Evolutionary conservation across 805 yeast species (phyloP), one percentile per base, ranked within the genome.

Genomic region (Candida schatavii): DNA sequence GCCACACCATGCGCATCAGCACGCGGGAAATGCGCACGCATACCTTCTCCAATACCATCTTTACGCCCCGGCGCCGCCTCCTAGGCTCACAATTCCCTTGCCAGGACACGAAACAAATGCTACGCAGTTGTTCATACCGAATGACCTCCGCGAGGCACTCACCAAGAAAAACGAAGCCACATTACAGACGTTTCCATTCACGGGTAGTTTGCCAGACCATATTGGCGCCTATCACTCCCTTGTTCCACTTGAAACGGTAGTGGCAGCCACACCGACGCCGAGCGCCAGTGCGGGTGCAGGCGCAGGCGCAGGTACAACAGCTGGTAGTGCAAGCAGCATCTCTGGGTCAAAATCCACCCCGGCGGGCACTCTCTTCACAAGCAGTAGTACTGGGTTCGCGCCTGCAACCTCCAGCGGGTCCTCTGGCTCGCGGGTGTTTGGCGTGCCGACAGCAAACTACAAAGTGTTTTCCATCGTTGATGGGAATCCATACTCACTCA

Each of bases 61-160:
- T 30, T 90, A 91, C 63, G 93, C 97, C 0, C 97, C 97, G 2
- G 75, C 80, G 23, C 91, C 97, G 7, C 88, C 90, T 2, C 90
- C 89, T 6, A 81, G 83, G 55, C 60, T 82, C 37, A 71, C 74
- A 31, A 61, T 77, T 7, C 80, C 82, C 11, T 66, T 85, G 46
- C 74, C 75, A 37, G 79, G 87, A 1, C 81, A 89, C 57, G 90
- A 89, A 62, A 75, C 88, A 33, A 80, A 79, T 25, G 77, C 83
- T 2, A 77, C 78, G 41, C 76, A 75, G 43, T 70, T 93, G 54
- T 90, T 90, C 57, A 75, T 91, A 9, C 80, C 89, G 7, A 78
- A 78, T 50, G 75, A 83, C 37, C 55, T 91, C 37, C 75, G 97
- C 52, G 89, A 86, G 55, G 66, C 73, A 2, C 68, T 91, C 33